A percentile compares a stretch with the other conserved stretches of the same genome.
Conservation (phyloP, 1,284 basidiomycete genomes). For the Fistulina hepatica region DNA sequence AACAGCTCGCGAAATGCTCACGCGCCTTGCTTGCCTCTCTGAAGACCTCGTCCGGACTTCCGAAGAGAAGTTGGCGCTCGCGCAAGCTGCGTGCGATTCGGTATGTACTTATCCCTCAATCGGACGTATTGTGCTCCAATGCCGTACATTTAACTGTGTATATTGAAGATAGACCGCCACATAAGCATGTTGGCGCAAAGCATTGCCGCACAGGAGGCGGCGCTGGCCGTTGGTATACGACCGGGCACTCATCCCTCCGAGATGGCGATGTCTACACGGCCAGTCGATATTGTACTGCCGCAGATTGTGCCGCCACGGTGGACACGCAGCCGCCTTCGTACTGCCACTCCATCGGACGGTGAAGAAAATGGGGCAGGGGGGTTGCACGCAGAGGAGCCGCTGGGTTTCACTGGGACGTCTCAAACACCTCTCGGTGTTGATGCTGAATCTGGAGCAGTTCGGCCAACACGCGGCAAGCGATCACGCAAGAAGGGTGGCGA, state of each 20-base stretch:
- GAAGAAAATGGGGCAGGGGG: slow-evolving; percentile 31
- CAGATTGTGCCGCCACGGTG: no score
- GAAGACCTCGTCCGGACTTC: slow-evolving; percentile 52
- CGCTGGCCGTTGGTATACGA: slow-evolving; percentile 41
- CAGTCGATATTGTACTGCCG: slow-evolving; percentile 45
- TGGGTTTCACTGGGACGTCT: slow-evolving; percentile 12
- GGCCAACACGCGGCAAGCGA: no score
- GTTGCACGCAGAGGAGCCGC: slow-evolving; percentile 26
- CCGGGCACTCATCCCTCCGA: slow-evolving; percentile 43
- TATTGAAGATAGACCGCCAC: slow-evolving; percentile 50
- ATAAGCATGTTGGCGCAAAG: slow-evolving; percentile 63
- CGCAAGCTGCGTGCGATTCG: slow-evolving; percentile 55
- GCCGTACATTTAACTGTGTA: slow-evolving; percentile 4
- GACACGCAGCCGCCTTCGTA: not conserved
- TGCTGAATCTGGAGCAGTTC: no score
- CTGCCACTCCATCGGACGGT: slow-evolving; percentile 25
- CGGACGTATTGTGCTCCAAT: slow-evolving; percentile 4
- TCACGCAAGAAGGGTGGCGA: no score
- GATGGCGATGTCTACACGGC: slow-evolving; percentile 49
- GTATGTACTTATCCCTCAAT: slow-evolving; percentile 30
- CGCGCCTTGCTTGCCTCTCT: slow-evolving; percentile 43
- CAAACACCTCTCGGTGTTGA: slow-evolving; percentile 6
- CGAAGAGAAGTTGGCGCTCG: slow-evolving; percentile 65
- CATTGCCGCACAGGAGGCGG: slow-evolving; percentile 60
- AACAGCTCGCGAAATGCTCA: slow-evolving; percentile 40